phyloP scores from a whole-genome alignment of 129 eudicot species.

The Chrysanthemum lavandulifolium region DNA sequence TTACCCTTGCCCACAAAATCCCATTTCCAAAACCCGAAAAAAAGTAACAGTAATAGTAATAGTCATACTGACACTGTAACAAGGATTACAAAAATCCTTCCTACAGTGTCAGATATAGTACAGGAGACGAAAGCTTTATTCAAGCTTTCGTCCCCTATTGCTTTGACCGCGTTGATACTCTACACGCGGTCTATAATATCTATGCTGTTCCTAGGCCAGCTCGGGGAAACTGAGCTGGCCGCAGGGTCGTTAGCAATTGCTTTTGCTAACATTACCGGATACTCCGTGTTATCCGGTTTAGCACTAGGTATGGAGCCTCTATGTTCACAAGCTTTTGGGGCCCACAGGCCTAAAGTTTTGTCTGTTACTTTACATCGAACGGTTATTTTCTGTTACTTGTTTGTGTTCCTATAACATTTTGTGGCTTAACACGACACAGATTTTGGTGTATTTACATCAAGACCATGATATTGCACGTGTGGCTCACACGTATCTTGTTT shows the following conservation, averaged over 20 bases:
- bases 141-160: constrained; percentile 52
- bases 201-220: constrained; percentile 66
- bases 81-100: neutral
- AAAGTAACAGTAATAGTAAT: neutral
- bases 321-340: constrained; percentile 80
- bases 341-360: constrained; percentile 46
- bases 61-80: neutral
- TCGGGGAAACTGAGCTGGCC: constrained; percentile 68
- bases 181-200: constrained; percentile 68
- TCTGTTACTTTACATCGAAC: constrained; percentile 53
- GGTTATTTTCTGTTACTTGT: constrained; percentile 42
- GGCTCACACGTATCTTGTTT: constrained; percentile 47
- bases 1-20: constrained; percentile 20
- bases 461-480: constrained; percentile 43
- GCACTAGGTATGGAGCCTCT: constrained; percentile 86
- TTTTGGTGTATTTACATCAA: constrained; percentile 46
- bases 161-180: constrained; percentile 52
- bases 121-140: constrained; percentile 42
- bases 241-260: constrained; percentile 81
- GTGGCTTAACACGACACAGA: constrained; percentile 52
- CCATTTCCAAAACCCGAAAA: constrained; percentile 4
- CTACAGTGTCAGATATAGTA: constrained; percentile 4
- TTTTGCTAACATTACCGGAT: constrained; percentile 76
- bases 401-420: constrained; percentile 46
- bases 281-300: constrained; percentile 68